A percentile compares a stretch with the other conserved stretches of the same genome.
Conservation (phyloP, 129 eudicot species). For the Erigeron canadensis region DNA sequence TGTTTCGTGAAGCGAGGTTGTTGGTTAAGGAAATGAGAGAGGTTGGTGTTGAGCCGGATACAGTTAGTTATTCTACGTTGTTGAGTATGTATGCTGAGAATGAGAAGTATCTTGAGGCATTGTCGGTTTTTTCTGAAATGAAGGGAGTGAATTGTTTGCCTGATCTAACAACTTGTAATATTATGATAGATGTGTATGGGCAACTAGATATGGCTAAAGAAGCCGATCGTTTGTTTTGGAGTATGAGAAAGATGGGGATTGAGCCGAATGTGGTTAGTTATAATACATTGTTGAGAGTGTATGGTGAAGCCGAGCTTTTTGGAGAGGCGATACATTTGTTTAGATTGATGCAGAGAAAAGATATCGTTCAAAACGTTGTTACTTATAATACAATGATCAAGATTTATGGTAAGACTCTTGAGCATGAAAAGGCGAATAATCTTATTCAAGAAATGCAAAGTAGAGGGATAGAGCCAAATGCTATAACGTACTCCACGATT, state of each 20-base stretch:
- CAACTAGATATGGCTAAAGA: constrained; percentile 96
- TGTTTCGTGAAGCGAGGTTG: constrained; percentile 65
- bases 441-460: constrained; percentile 81
- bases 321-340: constrained; percentile 96
- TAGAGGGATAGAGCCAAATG: constrained; percentile 84
- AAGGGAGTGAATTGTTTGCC: constrained; percentile 51
- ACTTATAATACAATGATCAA: constrained; percentile 17
- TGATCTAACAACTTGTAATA: constrained; percentile 82
- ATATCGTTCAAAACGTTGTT: constrained; percentile 41
- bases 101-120: constrained; percentile 68
- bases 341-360: constrained; percentile 92
- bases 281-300: constrained; percentile 83
- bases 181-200: constrained; percentile 94
- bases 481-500: constrained; percentile 85
- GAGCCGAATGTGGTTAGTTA: constrained; percentile 94
- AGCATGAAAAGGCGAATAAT: constrained; percentile 68
- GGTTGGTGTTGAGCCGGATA: constrained; percentile 63
- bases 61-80: constrained; percentile 78
- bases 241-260: constrained; percentile 79
- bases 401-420: constrained; percentile 10
- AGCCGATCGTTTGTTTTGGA: constrained; percentile 85
- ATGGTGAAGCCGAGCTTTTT: constrained; percentile 93
- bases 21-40: constrained; percentile 68
- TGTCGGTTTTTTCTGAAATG: constrained; percentile 81
- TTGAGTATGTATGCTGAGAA: constrained; percentile 72